Conservation (phyloP, 331 rosid species). For the Malus hybrid region DNA sequence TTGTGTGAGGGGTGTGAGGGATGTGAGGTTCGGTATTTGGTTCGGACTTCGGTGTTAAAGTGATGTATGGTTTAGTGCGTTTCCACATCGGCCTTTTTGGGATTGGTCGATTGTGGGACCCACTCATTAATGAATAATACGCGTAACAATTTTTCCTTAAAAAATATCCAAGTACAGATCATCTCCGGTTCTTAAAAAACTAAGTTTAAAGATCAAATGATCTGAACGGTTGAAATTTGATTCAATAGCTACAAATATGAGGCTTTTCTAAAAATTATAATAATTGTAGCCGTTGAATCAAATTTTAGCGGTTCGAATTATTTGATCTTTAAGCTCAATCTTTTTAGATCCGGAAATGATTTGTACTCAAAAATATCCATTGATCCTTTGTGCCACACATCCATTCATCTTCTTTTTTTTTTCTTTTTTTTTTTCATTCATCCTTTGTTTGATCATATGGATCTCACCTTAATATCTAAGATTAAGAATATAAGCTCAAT, state of each 20-base stretch:
- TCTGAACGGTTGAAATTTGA: no score
- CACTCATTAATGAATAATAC: no score
- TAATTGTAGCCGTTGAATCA: accelerated
- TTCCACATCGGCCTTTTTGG: neutral
- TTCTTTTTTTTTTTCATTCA: no score
- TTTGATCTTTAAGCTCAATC: no score
- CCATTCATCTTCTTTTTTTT: neutral
- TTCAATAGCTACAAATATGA: accelerated
- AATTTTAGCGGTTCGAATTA: accelerated
- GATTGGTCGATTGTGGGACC: neutral
- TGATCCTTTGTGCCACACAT: neutral
- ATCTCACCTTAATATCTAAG: neutral
- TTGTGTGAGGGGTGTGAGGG: no score
- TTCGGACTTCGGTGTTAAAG: neutral
- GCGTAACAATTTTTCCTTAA: no score
- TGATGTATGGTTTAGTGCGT: neutral
- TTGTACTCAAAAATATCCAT: no score
- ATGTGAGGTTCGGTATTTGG: neutral
- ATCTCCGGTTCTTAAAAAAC: no score
- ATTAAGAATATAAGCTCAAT: no score
- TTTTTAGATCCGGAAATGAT: no score
- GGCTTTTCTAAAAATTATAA: accelerated
- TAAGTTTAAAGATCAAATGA: no score
- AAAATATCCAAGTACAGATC: no score
- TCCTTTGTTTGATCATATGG: neutral